These are phyloP conservation scores for Keithomyces neogunnii DNA, from an alignment of 2,329 filamentous ascomycete genomes.

Conservation along the genomic window DNA sequence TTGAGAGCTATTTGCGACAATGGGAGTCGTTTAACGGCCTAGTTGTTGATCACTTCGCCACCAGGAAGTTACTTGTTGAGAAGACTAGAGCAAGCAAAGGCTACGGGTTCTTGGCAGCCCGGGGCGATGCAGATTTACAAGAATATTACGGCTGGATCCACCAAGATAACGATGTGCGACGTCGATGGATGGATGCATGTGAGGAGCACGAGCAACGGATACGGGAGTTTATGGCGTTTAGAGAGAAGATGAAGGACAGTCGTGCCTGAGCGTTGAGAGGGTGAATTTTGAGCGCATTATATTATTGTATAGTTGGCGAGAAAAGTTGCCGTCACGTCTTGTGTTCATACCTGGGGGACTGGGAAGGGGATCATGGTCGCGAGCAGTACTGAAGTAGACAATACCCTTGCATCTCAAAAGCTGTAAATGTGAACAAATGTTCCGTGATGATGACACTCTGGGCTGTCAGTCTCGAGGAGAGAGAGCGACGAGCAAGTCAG, in stretches of 20 bases:
- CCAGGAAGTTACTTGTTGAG: conserved; percentile 37
- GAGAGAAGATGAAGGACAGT: conserved; percentile 29
- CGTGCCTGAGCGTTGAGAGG: background rate
- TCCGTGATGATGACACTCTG: too few relatives aligned
- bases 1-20: conserved; percentile 43
- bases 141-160: conserved; percentile 53
- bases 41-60: conserved; percentile 48
- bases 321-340: conserved; percentile 2
- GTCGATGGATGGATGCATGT: conserved; percentile 51
- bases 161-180: conserved; percentile 56
- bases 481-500: too few relatives aligned
- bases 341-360: background rate
- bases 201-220: conserved; percentile 52
- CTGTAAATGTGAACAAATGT: background rate
- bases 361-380: background rate
- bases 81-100: conserved; percentile 32
- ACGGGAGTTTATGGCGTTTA: conserved; percentile 45
- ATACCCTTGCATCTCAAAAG: background rate
- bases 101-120: conserved; percentile 34
- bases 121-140: conserved; percentile 37
- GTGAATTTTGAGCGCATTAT: conserved; percentile 2
- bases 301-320: background rate
- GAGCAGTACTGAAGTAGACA: background rate
- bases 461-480: too few relatives aligned
- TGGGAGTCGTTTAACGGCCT: conserved; percentile 42